Evolutionary conservation across 495 filamentous ascomycete species (phyloP).

Genomic region (Platismatia glauca): DNA sequence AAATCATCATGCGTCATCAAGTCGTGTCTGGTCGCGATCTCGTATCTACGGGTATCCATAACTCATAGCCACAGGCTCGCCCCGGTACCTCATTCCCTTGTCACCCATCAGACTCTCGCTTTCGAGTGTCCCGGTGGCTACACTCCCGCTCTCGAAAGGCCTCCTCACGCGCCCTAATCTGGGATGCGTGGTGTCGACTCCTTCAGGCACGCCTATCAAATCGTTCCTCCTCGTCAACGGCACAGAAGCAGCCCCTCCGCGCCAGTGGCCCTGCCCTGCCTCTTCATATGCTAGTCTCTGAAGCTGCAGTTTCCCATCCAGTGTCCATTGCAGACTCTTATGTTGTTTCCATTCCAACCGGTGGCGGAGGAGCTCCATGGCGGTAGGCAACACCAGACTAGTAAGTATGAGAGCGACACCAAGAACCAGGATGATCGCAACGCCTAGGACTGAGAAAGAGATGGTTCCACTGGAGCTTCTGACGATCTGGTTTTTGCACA

Average conservation of each 20-base stretch:
- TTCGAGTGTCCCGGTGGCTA: background rate
- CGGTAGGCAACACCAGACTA: conserved; percentile 16
- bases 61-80: background rate
- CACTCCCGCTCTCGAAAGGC: background rate
- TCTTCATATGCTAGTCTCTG: conserved; percentile 27
- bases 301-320: conserved; percentile 25
- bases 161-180: background rate
- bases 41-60: background rate
- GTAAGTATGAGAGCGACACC: conserved; percentile 25
- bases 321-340: conserved; percentile 22
- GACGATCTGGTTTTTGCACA: conserved; percentile 21
- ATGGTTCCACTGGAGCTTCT: conserved; percentile 14
- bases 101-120: conserved; percentile 2
- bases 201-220: conserved; percentile 8
- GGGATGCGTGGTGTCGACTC: background rate
- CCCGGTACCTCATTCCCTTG: background rate
- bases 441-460: conserved; percentile 22
- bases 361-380: conserved; percentile 15
- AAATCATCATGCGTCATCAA: too few species aligned
- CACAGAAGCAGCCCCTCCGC: conserved; percentile 11
- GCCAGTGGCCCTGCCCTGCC: conserved; percentile 26
- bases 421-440: conserved; percentile 25
- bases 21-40: too few species aligned
- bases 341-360: conserved; percentile 15
- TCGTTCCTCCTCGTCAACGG: conserved; percentile 18